These are phyloP conservation scores for Xylaria sp. DNA, from an alignment of 2,329 filamentous ascomycete species.

Conservation along the genomic window DNA sequence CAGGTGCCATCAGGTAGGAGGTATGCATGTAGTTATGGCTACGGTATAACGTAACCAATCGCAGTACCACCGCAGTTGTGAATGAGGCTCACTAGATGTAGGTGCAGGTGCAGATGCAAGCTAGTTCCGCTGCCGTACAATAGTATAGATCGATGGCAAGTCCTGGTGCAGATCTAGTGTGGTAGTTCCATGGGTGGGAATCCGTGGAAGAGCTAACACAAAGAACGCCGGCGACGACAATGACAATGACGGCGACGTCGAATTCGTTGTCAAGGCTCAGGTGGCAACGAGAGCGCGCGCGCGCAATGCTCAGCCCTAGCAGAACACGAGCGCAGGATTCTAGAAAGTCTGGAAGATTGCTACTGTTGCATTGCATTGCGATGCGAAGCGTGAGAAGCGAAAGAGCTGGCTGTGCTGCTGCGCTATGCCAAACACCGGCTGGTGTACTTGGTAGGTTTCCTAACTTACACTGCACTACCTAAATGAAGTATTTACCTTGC, in stretches of 20 bases:
- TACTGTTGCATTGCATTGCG: conserved; percentile 19
- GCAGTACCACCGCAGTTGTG: conserved; percentile 10
- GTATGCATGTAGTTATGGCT: background rate
- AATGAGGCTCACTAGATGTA: conserved; percentile 32
- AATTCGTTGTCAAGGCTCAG: background rate
- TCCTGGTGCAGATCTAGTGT: conserved; percentile 37
- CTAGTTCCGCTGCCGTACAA: conserved; percentile 32
- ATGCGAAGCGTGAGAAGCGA: background rate
- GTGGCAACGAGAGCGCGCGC: conserved; percentile 5
- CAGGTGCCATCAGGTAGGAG: too few species aligned
- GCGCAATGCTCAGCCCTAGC: conserved; percentile 29
- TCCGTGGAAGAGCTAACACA: conserved; percentile 32
- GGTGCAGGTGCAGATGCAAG: conserved; percentile 32
- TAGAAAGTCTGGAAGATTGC: conserved; percentile 11
- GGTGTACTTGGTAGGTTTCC: background rate
- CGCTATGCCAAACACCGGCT: background rate
- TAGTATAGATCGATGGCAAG: conserved; percentile 23
- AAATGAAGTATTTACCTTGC: background rate
- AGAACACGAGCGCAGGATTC: background rate
- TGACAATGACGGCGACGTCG: background rate
- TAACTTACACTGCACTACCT: too few species aligned
- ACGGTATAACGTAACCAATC: conserved; percentile 6
- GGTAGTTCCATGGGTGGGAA: conserved; percentile 33
- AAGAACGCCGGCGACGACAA: background rate
- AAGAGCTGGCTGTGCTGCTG: background rate